These are phyloP conservation scores for Xylariaceae sp. DNA, from an alignment of 2,329 filamentous ascomycete species.

Conservation along the genomic window DNA sequence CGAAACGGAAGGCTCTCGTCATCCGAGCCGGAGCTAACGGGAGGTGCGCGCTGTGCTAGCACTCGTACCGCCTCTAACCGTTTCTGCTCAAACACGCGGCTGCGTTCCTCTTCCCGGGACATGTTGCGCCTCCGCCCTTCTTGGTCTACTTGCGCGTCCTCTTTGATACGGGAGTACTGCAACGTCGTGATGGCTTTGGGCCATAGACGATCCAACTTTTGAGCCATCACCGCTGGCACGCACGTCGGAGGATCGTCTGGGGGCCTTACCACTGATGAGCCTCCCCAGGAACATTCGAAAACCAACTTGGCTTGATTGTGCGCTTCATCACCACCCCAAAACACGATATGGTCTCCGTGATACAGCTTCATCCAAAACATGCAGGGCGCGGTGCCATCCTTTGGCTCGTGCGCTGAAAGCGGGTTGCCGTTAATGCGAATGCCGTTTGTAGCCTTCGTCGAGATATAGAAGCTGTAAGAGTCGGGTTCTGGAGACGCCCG, in stretches of 20 bases:
- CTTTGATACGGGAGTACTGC: constrained; percentile 38
- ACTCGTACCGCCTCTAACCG: constrained; percentile 44
- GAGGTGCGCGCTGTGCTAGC: constrained; percentile 27
- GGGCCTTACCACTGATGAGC: constrained; percentile 43
- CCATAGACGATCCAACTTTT: constrained; percentile 47
- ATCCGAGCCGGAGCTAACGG: too few species aligned
- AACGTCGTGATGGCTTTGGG: constrained; percentile 43
- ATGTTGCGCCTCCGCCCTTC: constrained; percentile 39
- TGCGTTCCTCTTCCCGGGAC: constrained; percentile 46
- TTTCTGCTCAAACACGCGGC: constrained; percentile 45
- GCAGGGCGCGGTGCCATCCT: constrained; percentile 52
- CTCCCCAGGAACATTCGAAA: constrained; percentile 56
- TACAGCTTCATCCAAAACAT: constrained; percentile 65
- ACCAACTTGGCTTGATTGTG: constrained; percentile 41
- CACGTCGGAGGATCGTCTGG: constrained; percentile 34
- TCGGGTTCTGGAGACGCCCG: constrained; percentile 37
- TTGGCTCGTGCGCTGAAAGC: constrained; percentile 54
- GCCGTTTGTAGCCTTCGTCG: constrained; percentile 72
- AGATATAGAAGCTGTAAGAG: constrained; percentile 67
- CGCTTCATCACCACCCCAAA: constrained; percentile 55
- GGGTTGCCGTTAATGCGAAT: constrained; percentile 73
- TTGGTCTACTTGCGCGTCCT: constrained; percentile 44
- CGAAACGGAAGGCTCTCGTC: too few species aligned
- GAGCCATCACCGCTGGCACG: constrained; percentile 38
- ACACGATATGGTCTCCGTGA: constrained; percentile 70